Percentiles rank a stretch among this genome's conserved stretches.
These are phyloP conservation scores for Astragalus glycyphyllos DNA, from an alignment of 306 rosid species.

Conservation along the genomic window DNA sequence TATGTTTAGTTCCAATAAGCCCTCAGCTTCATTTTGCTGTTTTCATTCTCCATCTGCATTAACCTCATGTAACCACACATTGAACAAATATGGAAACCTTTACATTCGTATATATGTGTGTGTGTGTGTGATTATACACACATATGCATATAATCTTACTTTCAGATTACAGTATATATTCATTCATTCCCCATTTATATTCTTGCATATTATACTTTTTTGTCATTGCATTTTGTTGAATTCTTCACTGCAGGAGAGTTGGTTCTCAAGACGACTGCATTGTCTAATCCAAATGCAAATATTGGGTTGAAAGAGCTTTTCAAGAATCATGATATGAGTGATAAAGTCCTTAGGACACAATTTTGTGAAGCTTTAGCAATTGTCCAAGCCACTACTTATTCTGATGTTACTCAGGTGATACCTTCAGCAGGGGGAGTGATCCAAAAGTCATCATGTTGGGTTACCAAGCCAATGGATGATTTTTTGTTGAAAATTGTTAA, in stretches of 20 bases:
- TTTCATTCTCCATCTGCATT: constrained; percentile 22
- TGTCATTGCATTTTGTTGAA: constrained; percentile 31
- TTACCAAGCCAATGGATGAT: constrained; percentile 66
- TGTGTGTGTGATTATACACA: too few relatives aligned
- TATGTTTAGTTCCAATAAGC: constrained; percentile 21
- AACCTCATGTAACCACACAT: not conserved
- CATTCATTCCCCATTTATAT: constrained; percentile 12
- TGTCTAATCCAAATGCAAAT: constrained; percentile 42
- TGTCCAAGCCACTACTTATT: constrained; percentile 61
- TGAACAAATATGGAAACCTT: constrained; percentile 9
- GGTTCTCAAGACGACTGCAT: constrained; percentile 33
- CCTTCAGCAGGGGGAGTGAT: constrained; percentile 47
- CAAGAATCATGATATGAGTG: constrained; percentile 48
- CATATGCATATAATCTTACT: not conserved
- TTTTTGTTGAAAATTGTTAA: constrained; percentile 64
- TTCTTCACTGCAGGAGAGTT: constrained; percentile 60
- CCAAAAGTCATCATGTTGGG: constrained; percentile 49
- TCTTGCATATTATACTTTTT: constrained; percentile 13
- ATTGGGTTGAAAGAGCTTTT: constrained; percentile 80
- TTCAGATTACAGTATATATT: constrained; percentile 3
- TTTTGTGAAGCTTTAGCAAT: constrained; percentile 66
- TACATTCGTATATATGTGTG: too few relatives aligned
- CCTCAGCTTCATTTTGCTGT: not conserved
- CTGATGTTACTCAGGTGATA: constrained; percentile 53
- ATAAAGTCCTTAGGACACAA: constrained; percentile 56